These are phyloP conservation scores for Aspergillus sclerotialis DNA, from an alignment of 2,329 filamentous ascomycete genomes.

Conservation along the genomic window DNA sequence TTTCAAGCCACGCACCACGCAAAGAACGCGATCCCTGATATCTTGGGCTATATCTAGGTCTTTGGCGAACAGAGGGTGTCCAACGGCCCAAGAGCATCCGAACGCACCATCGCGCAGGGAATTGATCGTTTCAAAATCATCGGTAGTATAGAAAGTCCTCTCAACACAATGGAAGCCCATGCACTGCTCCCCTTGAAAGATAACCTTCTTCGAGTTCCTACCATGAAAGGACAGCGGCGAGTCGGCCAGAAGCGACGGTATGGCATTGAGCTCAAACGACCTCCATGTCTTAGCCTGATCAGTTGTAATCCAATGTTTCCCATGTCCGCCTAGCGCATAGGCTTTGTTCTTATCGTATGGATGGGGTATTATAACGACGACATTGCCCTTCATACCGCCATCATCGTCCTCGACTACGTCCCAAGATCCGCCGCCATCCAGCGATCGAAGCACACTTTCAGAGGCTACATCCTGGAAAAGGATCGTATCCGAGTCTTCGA, in stretches of 20 bases:
- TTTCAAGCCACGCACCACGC: slow-evolving; percentile 67
- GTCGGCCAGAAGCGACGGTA: slow-evolving; percentile 48
- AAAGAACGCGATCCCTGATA: slow-evolving; percentile 67
- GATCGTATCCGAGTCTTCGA: slow-evolving; percentile 78
- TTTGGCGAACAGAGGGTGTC: slow-evolving; percentile 58
- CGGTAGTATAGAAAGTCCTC: slow-evolving; percentile 65
- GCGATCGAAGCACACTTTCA: slow-evolving; percentile 66
- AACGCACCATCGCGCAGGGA: slow-evolving; percentile 61
- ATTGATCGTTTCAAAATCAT: slow-evolving; percentile 70
- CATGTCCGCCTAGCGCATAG: slow-evolving; percentile 65
- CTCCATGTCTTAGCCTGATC: slow-evolving; percentile 79
- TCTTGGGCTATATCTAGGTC: slow-evolving; percentile 52
- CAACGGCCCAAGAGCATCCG: slow-evolving; percentile 84
- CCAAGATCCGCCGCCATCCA: slow-evolving; percentile 76
- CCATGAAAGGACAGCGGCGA: slow-evolving; percentile 70
- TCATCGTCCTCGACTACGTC: slow-evolving; percentile 55
- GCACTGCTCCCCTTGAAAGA: slow-evolving; percentile 73
- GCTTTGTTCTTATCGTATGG: slow-evolving; percentile 71
- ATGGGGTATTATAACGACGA: slow-evolving; percentile 64
- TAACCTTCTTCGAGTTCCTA: slow-evolving; percentile 71
- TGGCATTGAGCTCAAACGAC: slow-evolving; percentile 58
- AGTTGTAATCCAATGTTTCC: slow-evolving; percentile 72
- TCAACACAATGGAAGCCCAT: slow-evolving; percentile 57
- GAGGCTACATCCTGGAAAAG: slow-evolving; percentile 63
- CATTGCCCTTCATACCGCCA: slow-evolving; percentile 42